Evolutionary conservation across 106 monocot genomes (phyloP).

Genomic region (Chionographis japonica): DNA sequence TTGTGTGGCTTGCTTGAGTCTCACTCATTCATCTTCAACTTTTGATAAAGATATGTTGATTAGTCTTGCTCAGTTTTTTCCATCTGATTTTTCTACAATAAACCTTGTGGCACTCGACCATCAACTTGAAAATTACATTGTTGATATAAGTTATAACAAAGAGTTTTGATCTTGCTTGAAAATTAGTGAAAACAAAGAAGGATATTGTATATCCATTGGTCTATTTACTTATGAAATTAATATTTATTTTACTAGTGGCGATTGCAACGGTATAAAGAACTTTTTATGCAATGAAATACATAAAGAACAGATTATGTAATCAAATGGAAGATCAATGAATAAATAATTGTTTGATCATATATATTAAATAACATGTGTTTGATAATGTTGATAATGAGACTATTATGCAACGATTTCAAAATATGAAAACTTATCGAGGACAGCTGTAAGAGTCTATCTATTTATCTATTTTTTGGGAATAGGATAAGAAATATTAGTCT

Average conservation of each 20-base stretch:
- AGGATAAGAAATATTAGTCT: no score
- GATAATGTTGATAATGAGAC: not conserved
- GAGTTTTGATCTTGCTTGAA: not conserved
- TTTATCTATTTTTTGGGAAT: no score
- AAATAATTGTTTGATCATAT: not conserved
- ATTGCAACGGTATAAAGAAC: not conserved
- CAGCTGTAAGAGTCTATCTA: not conserved
- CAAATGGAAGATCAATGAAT: not conserved
- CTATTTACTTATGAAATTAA: slow-evolving; percentile 1
- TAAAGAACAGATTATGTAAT: not conserved
- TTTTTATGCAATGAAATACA: not conserved
- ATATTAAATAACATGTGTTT: not conserved
- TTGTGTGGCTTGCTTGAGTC: not conserved
- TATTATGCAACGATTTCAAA: not conserved
- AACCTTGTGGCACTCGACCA: not conserved
- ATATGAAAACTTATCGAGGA: not conserved
- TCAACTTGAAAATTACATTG: slow-evolving; percentile 1
- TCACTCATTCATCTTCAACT: not conserved
- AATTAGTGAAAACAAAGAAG: not conserved
- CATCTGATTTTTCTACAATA: not conserved
- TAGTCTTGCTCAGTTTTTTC: not conserved
- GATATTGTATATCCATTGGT: not conserved
- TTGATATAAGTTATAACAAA: not conserved
- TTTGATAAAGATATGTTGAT: not conserved
- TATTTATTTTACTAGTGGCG: not conserved